Evolutionary conservation across 306 rosid species (phyloP).

Genomic region (Vigna mungo): DNA sequence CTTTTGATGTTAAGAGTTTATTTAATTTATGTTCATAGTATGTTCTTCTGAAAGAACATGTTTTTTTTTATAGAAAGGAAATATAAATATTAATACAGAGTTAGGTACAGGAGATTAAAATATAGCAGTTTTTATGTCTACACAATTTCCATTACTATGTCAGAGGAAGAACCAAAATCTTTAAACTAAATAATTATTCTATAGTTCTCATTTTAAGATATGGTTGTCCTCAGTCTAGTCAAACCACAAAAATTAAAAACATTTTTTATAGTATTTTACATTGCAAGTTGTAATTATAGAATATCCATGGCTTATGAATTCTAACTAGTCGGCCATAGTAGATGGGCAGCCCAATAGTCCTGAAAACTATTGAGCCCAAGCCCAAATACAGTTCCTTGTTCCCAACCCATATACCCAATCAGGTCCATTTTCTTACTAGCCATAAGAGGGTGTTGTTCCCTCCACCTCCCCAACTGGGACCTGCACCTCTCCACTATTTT

Average conservation of each 20-base stretch:
- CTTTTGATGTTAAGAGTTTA: neutral
- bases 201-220: slow-evolving; percentile 11
- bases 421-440: neutral
- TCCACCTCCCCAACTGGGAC: too few relatives aligned
- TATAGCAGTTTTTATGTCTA: neutral
- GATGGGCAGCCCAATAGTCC: neutral
- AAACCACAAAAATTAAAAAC: neutral
- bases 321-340: neutral
- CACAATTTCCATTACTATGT: neutral
- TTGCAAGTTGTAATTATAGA: neutral
- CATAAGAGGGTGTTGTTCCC: too few relatives aligned
- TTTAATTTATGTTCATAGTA: neutral
- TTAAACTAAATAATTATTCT: slow-evolving; percentile 5
- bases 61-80: neutral
- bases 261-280: neutral
- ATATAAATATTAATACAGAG: neutral
- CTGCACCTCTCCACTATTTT: too few relatives aligned
- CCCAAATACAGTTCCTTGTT: neutral
- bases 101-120: slow-evolving; percentile 9
- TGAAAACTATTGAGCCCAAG: neutral
- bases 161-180: neutral
- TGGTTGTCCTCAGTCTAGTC: neutral
- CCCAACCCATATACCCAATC: neutral
- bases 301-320: neutral
- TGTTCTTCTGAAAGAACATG: slow-evolving; percentile 14